Evolutionary conservation across 2,329 filamentous ascomycete species (phyloP), one percentile per base, ranked within the genome.

Genomic region (Hymenoscyphus scutula): DNA sequence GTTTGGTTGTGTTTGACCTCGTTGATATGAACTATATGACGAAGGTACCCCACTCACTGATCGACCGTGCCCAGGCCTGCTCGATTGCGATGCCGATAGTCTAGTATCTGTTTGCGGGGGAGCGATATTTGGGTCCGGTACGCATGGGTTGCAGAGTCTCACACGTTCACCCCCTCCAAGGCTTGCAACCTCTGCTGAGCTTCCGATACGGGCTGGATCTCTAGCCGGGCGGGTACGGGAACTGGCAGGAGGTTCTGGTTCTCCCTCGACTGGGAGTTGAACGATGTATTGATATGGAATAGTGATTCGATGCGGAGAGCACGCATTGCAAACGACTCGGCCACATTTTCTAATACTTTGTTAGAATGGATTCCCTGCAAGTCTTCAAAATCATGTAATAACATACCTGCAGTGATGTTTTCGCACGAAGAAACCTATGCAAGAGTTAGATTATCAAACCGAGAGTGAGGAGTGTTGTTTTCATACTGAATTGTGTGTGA

Each of bases 241-340:
- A 23, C 56, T 54, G 78, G 80, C 60, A 79, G 79, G 65, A 82
- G 70, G 23, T 45, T 30, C 66, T 56, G 72, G 63, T 62, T 45
- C 70, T 56, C 62, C 55, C 32, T 67, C 60, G 29, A 59, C 25
- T 0, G 90, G 89, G 2, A 91, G 90, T 56, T 89, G 89, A 29
- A 97, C 92, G 67, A 98, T 97, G 74, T 91, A 98, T 73, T 95
- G 91, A 67, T 93, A 85, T 0, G 94, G 94, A 66, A 98, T 97
- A 3, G 91, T 96, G 73, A 98, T 98, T 65, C 92, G 86, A 76
- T 98, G 94, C 3, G 94, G 94, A 2, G 94, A 97, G 78, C 94
- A 98, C 23, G 86, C 82, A 62, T 88, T 87, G 76, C 94, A 98
- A 27, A 98, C 94, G 8, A 98, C 93, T 65, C 92, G 83, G 54